Conservation (phyloP, 306 rosid genomes). For the Hippophae rhamnoides region DNA sequence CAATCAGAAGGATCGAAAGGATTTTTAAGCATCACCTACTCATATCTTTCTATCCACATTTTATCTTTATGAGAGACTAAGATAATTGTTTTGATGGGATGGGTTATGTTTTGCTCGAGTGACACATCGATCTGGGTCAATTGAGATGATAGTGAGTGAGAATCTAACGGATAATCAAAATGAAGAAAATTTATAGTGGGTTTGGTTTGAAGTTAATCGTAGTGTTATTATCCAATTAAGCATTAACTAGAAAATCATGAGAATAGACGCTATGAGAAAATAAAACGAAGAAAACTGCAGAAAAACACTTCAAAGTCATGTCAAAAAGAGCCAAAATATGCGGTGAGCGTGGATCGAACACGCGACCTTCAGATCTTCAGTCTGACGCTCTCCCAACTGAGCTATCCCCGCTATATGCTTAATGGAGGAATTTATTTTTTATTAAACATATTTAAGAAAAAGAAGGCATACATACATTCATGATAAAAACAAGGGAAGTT, state of each 20-base stretch:
- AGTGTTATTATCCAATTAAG: too few species aligned
- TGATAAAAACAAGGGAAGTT: slow-evolving; percentile 3
- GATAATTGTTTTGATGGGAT: too few species aligned
- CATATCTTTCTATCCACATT: slow-evolving; percentile 62
- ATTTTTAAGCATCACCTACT: slow-evolving; percentile 44
- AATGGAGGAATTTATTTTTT: not conserved
- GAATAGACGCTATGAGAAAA: too few species aligned
- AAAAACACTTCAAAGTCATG: too few species aligned
- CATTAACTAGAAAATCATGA: too few species aligned
- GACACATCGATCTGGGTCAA: too few species aligned
- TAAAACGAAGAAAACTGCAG: too few species aligned
- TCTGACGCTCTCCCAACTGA: slow-evolving; percentile 15
- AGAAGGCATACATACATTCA: slow-evolving; percentile 4
- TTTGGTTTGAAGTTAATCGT: too few species aligned
- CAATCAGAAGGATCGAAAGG: slow-evolving; percentile 60
- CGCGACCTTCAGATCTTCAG: slow-evolving; percentile 9
- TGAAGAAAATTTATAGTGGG: too few species aligned
- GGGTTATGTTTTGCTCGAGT: too few species aligned
- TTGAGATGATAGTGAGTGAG: too few species aligned
- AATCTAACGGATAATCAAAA: too few species aligned
- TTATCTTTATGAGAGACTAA: slow-evolving; percentile 28
- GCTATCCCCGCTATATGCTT: slow-evolving; percentile 1
- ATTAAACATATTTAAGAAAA: not conserved
- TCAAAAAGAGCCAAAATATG: not conserved
- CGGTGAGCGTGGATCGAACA: slow-evolving; percentile 17